Percentiles rank a stretch among this genome's conserved stretches.
phyloP scores from a whole-genome alignment of 805 yeast genomes.

The Kodamaea restingae region DNA sequence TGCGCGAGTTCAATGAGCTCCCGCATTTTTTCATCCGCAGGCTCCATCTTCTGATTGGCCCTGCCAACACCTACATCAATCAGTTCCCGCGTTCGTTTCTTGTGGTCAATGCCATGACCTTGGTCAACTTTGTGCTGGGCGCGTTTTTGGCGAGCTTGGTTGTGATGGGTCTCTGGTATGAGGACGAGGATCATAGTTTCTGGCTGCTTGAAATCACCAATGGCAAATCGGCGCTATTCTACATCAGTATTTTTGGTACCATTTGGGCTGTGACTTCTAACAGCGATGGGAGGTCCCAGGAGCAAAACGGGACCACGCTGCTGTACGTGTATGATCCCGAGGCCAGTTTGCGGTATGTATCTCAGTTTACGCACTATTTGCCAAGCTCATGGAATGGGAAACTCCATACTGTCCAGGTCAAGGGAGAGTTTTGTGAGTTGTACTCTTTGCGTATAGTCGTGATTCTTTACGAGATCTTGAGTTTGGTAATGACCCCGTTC shows the following conservation, averaged over 20 bases:
- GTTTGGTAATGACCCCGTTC: conserved; percentile 82
- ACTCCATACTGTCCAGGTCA: conserved; percentile 80
- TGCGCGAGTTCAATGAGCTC: conserved; percentile 90
- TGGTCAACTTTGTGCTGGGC: conserved; percentile 66
- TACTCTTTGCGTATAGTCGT: conserved; percentile 72
- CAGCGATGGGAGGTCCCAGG: conserved; percentile 30
- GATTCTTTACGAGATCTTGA: conserved; percentile 71
- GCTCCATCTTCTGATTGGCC: conserved; percentile 67
- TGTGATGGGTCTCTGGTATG: conserved; percentile 63
- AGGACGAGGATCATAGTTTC: conserved; percentile 75
- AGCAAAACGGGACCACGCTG: conserved; percentile 23
- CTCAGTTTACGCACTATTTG: conserved; percentile 84
- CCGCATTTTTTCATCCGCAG: conserved; percentile 84
- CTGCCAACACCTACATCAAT: conserved; percentile 79
- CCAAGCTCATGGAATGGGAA: conserved; percentile 85
- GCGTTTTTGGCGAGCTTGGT: conserved; percentile 81
- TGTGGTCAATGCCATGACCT: conserved; percentile 33
- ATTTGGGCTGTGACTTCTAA: conserved; percentile 79
- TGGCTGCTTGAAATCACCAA: conserved; percentile 83
- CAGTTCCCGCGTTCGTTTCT: conserved; percentile 82
- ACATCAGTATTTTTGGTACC: conserved; percentile 84
- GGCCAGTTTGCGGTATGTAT: conserved; percentile 70
- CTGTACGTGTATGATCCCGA: conserved; percentile 85
- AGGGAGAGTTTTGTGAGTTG: conserved; percentile 72
- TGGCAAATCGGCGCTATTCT: conserved; percentile 79